Evolutionary conservation across 1,139 yeast genomes (phyloP).

Genomic region (Taiozyma sp.): DNA sequence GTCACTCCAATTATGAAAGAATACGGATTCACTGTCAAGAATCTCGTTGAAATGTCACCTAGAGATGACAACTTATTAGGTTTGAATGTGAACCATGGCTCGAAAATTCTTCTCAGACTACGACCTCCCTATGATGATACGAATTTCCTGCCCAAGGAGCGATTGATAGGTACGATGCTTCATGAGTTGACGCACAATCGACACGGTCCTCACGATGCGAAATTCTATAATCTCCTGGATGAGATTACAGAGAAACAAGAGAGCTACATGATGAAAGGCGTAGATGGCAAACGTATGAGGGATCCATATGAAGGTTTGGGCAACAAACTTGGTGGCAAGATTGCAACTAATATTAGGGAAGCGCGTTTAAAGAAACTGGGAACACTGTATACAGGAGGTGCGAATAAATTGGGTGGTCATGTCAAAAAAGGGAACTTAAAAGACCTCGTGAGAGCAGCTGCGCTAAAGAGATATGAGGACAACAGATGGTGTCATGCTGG

Average conservation of each 20-base stretch:
- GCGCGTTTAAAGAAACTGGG: slow-evolving; percentile 18
- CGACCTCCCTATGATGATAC: slow-evolving; percentile 52
- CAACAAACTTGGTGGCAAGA: slow-evolving; percentile 40
- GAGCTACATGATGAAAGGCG: slow-evolving; percentile 36
- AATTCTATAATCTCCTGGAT: slow-evolving; percentile 63
- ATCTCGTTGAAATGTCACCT: slow-evolving; percentile 84
- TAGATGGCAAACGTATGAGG: slow-evolving; percentile 29
- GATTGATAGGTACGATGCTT: slow-evolving; percentile 73
- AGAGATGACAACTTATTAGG: slow-evolving; percentile 63
- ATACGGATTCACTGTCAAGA: slow-evolving; percentile 58
- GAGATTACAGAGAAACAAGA: slow-evolving; percentile 55
- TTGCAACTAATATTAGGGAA: slow-evolving; percentile 11
- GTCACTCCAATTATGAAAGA: slow-evolving; percentile 76
- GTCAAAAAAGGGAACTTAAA: slow-evolving; percentile 26
- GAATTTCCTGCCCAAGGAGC: slow-evolving; percentile 60
- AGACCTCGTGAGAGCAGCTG: slow-evolving; percentile 57
- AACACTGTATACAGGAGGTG: slow-evolving; percentile 13
- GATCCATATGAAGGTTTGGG: slow-evolving; percentile 35
- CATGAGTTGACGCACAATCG: slow-evolving; percentile 86
- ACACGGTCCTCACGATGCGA: slow-evolving; percentile 73
- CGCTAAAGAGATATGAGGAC: slow-evolving; percentile 49
- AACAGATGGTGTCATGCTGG: slow-evolving; percentile 26
- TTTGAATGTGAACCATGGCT: slow-evolving; percentile 80
- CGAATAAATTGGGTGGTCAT: slow-evolving; percentile 13
- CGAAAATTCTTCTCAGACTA: slow-evolving; percentile 65